A percentile compares a stretch with the other conserved stretches of the same genome.
Evolutionary conservation across 2,329 filamentous ascomycete genomes (phyloP).

Genomic region (Uncinocarpus reesii): DNA sequence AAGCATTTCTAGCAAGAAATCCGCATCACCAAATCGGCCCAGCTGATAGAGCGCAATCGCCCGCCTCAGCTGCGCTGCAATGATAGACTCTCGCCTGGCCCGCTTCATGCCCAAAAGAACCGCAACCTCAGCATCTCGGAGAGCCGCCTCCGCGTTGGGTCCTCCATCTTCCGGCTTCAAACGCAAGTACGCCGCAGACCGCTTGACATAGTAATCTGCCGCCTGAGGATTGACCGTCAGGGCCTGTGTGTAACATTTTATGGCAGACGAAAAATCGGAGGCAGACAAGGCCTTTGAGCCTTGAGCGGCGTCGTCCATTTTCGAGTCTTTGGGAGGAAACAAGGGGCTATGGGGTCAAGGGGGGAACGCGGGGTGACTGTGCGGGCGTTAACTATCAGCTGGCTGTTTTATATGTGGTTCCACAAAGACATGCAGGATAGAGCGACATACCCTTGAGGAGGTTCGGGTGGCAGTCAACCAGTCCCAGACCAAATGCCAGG

Average conservation of each 20-base stretch:
- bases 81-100: constrained; percentile 63
- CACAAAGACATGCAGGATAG: not conserved
- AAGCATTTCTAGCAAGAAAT: constrained; percentile 55
- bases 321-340: not conserved
- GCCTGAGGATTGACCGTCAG: constrained; percentile 53
- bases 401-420: not conserved
- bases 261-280: constrained; percentile 56
- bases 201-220: constrained; percentile 69
- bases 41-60: constrained; percentile 63
- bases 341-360: not conserved
- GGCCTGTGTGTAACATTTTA: constrained; percentile 58
- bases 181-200: constrained; percentile 67
- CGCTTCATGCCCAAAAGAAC: constrained; percentile 54
- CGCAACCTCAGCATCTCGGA: constrained; percentile 59
- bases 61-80: constrained; percentile 71
- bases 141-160: constrained; percentile 40
- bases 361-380: not conserved
- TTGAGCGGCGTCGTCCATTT: constrained; percentile 45
- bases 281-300: constrained; percentile 53
- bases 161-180: constrained; percentile 42
- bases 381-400: not conserved
- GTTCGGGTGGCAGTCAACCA: too few species aligned
- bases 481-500: too few species aligned
- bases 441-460: too few species aligned
- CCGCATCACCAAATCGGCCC: constrained; percentile 62